Evolutionary conservation across 202 grass and related monocot genomes (phyloP), one percentile per base, ranked within the genome.

Genomic region (Dendrocalamus latiflorus): DNA sequence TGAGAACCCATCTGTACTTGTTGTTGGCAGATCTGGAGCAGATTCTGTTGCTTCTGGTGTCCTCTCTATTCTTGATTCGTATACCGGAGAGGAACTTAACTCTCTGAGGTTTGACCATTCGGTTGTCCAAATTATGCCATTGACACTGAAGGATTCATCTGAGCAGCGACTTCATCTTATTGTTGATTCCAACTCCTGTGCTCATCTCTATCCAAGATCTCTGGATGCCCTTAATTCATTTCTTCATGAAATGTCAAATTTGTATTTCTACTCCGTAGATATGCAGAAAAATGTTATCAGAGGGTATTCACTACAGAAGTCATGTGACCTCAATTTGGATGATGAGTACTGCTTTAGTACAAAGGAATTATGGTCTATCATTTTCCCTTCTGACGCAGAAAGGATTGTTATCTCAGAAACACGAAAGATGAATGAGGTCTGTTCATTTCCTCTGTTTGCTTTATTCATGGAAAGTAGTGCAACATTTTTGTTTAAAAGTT

Each of bases 51-150:
- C n/a, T n/a, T n/a, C n/a, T n/a, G n/a, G n/a, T n/a, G n/a, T n/a
- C n/a, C n/a, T n/a, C n/a, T n/a, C n/a, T n/a, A n/a, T n/a, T n/a
- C n/a, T n/a, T n/a, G n/a, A n/a, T n/a, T n/a, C n/a, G n/a, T n/a
- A n/a, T n/a, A n/a, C n/a, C n/a, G n/a, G n/a, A n/a, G n/a, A n/a
- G n/a, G n/a, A n/a, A n/a, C n/a, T n/a, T n/a, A n/a, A n/a, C n/a
- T n/a, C n/a, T n/a, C n/a, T n/a, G n/a, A n/a, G n/a, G n/a, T n/a
- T n/a, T n/a, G n/a, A n/a, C n/a, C n/a, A n/a, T n/a, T n/a, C n/a
- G n/a, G n/a, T n/a, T n/a, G n/a, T 33, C 42, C 93, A 95, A 82
- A 83, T 93, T 77, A 91, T 99, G 22, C 89, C 91, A 20, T 92
- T 99, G 75, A 75, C 89, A 18, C 76, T 94, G 74, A 90, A 89